Percentiles rank a stretch among this genome's conserved stretches.
Conservation (phyloP, 2,329 filamentous ascomycete genomes). For the Sclerotinia subarctica region DNA sequence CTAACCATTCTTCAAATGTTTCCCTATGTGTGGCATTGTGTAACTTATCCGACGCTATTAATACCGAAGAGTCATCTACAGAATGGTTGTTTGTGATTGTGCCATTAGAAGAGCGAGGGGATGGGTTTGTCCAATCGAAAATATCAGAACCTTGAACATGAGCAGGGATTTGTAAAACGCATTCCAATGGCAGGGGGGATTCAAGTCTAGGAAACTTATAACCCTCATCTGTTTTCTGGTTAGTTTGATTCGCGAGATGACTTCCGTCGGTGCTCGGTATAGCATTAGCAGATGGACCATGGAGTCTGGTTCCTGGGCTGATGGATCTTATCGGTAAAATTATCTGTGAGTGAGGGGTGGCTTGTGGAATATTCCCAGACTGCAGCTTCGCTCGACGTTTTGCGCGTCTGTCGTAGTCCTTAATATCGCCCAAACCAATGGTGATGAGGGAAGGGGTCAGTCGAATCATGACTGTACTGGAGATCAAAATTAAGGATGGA, state of each 20-base stretch:
- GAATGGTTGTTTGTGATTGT: background rate
- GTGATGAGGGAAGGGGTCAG: constrained; percentile 30
- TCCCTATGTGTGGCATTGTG: background rate
- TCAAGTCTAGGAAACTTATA: background rate
- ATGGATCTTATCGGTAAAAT: constrained; percentile 12
- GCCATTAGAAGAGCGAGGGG: background rate
- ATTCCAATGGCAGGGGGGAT: constrained; percentile 9
- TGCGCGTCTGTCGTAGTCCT: constrained; percentile 31
- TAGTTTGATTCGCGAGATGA: constrained; percentile 6
- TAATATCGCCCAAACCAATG: constrained; percentile 31
- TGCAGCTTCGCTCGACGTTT: constrained; percentile 4
- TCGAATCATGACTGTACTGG: constrained; percentile 32
- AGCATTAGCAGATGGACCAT: background rate
- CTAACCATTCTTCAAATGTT: constrained; percentile 8
- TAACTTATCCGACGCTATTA: background rate
- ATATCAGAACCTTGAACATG: background rate
- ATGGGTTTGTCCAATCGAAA: background rate
- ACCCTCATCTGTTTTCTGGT: background rate
- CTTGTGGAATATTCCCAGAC: background rate
- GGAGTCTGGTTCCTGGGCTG: constrained; percentile 3
- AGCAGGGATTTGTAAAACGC: background rate
- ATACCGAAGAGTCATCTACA: background rate
- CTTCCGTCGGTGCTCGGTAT: constrained; percentile 18
- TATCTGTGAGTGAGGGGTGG: background rate
- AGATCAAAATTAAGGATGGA: background rate